phyloP scores from a whole-genome alignment of 306 rosid species.

The Gynostemma pentaphyllum region DNA sequence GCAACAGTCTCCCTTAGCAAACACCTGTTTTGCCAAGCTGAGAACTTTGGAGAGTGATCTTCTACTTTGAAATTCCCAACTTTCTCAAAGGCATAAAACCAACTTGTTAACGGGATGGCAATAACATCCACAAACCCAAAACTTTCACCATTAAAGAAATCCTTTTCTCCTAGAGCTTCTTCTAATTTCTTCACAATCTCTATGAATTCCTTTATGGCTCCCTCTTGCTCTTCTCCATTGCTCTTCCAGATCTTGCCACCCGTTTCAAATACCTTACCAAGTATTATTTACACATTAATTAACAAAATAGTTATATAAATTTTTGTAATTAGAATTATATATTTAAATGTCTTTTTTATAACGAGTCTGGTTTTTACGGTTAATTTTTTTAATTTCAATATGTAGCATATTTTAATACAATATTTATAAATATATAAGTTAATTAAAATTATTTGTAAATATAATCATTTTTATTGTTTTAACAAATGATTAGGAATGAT shows the following conservation, averaged over 20 bases:
- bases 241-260: conserved; percentile 36
- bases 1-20: conserved; percentile 29
- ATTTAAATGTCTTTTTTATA: too few relatives aligned
- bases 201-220: conserved; percentile 38
- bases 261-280: conserved; percentile 31
- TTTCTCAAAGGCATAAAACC: conserved; percentile 53
- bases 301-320: too few relatives aligned
- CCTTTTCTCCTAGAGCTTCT: conserved; percentile 42
- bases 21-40: conserved; percentile 52
- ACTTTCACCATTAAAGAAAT: conserved; percentile 40
- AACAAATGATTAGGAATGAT: too few relatives aligned
- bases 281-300: too few relatives aligned
- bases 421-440: too few relatives aligned
- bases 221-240: conserved; percentile 52
- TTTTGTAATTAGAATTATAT: too few relatives aligned
- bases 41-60: conserved; percentile 41
- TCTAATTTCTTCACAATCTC: conserved; percentile 45
- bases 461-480: too few relatives aligned
- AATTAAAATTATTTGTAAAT: too few relatives aligned
- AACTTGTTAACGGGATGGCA: conserved; percentile 32
- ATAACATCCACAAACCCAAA: conserved; percentile 55
- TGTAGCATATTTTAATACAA: too few relatives aligned
- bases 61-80: conserved; percentile 47
- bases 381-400: too few relatives aligned
- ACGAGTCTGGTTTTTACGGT: too few relatives aligned